Evolutionary conservation across 2,329 filamentous ascomycete species (phyloP).

Genomic region (Fusarium illudens): DNA sequence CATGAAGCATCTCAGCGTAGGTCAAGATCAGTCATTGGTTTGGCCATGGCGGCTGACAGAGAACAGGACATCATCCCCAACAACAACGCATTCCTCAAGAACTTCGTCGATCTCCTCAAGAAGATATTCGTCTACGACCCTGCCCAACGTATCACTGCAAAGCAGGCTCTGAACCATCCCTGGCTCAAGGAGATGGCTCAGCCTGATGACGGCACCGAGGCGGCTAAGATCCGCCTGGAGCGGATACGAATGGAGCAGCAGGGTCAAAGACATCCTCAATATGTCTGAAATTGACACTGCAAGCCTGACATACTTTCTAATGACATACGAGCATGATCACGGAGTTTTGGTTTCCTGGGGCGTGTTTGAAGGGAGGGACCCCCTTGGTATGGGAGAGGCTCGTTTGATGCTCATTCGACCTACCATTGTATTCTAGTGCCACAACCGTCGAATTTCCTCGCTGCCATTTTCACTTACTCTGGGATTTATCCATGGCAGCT

Average conservation of each 20-base stretch:
- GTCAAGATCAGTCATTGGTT: constrained; percentile 30
- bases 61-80: constrained; percentile 70
- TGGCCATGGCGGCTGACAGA: constrained; percentile 3
- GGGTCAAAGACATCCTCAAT: constrained; percentile 32
- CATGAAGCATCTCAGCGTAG: constrained; percentile 73
- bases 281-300: constrained; percentile 38
- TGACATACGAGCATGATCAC: constrained; percentile 47
- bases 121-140: constrained; percentile 77
- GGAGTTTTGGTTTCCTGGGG: constrained; percentile 42
- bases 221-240: constrained; percentile 68
- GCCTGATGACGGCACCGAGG: constrained; percentile 74
- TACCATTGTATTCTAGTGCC: constrained; percentile 45
- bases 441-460: constrained; percentile 37
- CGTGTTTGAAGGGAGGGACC: constrained; percentile 37
- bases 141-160: constrained; percentile 70
- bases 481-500: constrained; percentile 38
- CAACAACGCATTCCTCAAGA: constrained; percentile 65
- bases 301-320: constrained; percentile 35
- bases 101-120: constrained; percentile 70
- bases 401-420: constrained; percentile 34
- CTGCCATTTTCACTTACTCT: constrained; percentile 25
- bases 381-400: constrained; percentile 22
- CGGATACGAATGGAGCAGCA: constrained; percentile 56
- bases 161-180: constrained; percentile 70
- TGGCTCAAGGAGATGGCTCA: constrained; percentile 73